Evolutionary conservation across 352 stramenopile genomes (phyloP).

Genomic region (Peronosclerospora sorghi): DNA sequence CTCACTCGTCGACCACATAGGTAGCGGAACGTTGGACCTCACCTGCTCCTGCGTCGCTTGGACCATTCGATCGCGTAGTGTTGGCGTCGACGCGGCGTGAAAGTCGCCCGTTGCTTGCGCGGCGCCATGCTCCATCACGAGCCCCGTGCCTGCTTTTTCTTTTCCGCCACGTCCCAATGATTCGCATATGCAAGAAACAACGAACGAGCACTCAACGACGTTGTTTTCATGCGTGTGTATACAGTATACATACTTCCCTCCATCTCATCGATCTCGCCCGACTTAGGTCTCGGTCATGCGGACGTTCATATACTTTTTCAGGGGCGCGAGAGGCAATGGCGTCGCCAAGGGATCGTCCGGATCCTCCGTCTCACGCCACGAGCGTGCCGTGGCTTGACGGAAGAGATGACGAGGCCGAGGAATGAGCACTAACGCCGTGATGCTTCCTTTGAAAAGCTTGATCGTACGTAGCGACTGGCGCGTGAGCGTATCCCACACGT

Average conservation of each 20-base stretch:
- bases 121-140: constrained; percentile 22
- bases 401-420: constrained; percentile 46
- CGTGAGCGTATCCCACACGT: constrained; percentile 56
- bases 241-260: no score
- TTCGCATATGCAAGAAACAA: constrained; percentile 9
- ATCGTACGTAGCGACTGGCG: constrained; percentile 55
- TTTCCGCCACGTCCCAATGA: constrained; percentile 20
- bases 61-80: constrained; percentile 39
- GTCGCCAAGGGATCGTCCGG: constrained; percentile 21
- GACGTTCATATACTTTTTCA: constrained; percentile 72
- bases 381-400: constrained; percentile 35
- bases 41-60: constrained; percentile 35
- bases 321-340: constrained; percentile 46
- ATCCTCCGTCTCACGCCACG: constrained; percentile 17
- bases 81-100: constrained; percentile 36
- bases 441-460: constrained; percentile 53
- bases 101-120: constrained; percentile 26
- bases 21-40: no score
- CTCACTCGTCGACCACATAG: no score
- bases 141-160: neutral
- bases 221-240: no score
- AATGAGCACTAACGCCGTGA: constrained; percentile 42
- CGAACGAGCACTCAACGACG: no score
- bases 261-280: neutral
- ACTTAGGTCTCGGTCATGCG: constrained; percentile 8